Evolutionary conservation across 345 rosid genomes (phyloP), one percentile per base, ranked within the genome.

Genomic region (Eutrema yunnanense): DNA sequence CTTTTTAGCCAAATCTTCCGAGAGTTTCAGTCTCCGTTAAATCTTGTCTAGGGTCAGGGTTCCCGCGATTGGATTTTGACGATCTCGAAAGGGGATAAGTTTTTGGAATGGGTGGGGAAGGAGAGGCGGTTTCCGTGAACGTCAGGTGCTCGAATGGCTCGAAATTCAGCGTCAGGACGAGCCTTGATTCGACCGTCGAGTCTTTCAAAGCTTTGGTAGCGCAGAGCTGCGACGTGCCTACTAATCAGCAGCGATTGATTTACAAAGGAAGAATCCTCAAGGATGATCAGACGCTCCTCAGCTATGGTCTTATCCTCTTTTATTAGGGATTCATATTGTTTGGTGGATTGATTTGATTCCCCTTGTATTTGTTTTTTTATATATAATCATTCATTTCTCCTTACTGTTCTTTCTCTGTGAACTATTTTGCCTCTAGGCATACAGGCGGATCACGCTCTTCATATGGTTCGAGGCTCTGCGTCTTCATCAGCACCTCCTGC

Each of bases 211-310:
- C 71, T 12, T 49, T 86, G 46, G 67, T 87, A 69, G 86, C 90
- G 9, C 85, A 71, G 80, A 85, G 62, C 77, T 82, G 88, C 67
- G 96, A 85, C 41, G 79, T 85, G 1, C 91, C 92, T n/a, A 84
- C 92, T 19, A 82, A 88, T 65, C 93, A 87, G 73, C 96, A 88
- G 76, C 86, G 91, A 2, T 65, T 90, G 85, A 90, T 90, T 80
- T 90, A 88, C 72, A 90, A 88, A 57, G 93, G 96, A 9, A 90
- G 96, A 46, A 88, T 90, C 62, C 79, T 90, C 73, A 90, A 90
- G 73, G 93, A 90, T 62, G 93, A 85, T 72, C 89, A 86, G 19
- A 78, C 87, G 36, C 91, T 90, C 22, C 79, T 73, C 14, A 86
- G 87, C 77, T 90, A 90, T 72, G 96, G 96, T 89, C 7, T 38